Evolutionary conservation across 768 basidiomycete genomes (phyloP).

Genomic region (Lactarius tabidus): DNA sequence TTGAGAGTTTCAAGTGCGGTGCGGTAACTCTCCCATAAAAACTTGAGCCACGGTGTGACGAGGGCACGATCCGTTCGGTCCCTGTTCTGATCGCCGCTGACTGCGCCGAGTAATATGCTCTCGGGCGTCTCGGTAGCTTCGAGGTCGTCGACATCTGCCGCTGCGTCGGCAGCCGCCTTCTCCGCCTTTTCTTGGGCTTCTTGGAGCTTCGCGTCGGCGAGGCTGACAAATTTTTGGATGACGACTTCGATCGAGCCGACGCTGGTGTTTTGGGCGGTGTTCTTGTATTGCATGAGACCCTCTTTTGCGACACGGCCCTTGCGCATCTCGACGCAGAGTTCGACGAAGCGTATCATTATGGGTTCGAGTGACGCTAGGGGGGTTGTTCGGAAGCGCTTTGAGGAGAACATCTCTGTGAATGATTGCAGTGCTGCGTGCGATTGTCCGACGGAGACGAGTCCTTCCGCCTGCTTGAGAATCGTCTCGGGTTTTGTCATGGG

Average conservation of each 20-base stretch:
- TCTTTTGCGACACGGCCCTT: constrained; percentile 93
- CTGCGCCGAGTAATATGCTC: constrained; percentile 84
- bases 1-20: constrained; percentile 94
- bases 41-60: constrained; percentile 96
- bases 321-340: constrained; percentile 92
- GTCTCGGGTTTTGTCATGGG: constrained; percentile 90
- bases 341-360: constrained; percentile 92
- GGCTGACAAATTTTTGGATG: constrained; percentile 77
- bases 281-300: constrained; percentile 96
- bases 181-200: constrained; percentile 87
- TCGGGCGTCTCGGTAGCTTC: constrained; percentile 95
- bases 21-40: constrained; percentile 98
- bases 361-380: constrained; percentile 87
- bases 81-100: constrained; percentile 86
- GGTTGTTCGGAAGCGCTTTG: constrained; percentile 91
- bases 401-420: constrained; percentile 87
- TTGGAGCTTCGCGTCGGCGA: constrained; percentile 76
- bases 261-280: constrained; percentile 91
- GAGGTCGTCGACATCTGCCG: constrained; percentile 87
- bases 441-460: constrained; percentile 89
- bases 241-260: constrained; percentile 90
- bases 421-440: constrained; percentile 86
- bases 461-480: constrained; percentile 89
- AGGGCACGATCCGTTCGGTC: constrained; percentile 92
- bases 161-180: constrained; percentile 51